These are phyloP conservation scores for Talaromyces funiculosus DNA, from an alignment of 2,329 filamentous ascomycete species.

Conservation along the genomic window DNA sequence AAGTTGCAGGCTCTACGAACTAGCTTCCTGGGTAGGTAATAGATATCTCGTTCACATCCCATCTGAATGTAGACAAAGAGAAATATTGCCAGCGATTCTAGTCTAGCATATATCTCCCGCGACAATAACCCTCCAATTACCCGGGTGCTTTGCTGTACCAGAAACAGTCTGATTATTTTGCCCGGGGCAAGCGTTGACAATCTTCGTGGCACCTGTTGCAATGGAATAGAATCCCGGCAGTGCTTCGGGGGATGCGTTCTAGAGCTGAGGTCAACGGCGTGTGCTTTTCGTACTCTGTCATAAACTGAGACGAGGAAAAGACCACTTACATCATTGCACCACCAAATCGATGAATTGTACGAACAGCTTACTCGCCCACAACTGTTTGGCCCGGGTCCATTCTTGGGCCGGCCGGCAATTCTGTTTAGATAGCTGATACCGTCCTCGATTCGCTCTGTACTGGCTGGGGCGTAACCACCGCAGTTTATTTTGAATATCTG, in stretches of 20 bases:
- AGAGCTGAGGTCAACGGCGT: not conserved
- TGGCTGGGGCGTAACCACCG: not conserved
- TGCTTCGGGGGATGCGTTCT: not conserved
- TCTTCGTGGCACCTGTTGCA: not conserved
- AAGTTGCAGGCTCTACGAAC: not conserved
- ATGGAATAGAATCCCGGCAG: not conserved
- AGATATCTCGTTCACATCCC: not conserved
- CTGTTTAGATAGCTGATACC: not conserved
- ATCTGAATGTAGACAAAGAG: not conserved
- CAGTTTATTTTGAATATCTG: not conserved
- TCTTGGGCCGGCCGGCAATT: not conserved
- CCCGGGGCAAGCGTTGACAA: not conserved
- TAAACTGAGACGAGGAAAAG: not conserved
- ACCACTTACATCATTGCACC: not conserved
- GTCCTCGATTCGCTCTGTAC: not conserved
- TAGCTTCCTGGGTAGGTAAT: not conserved
- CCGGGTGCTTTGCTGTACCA: not conserved
- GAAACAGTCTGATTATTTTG: not conserved
- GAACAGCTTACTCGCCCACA: not conserved
- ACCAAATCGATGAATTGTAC: not conserved
- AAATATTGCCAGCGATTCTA: constrained; percentile 9
- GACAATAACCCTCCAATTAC: not conserved
- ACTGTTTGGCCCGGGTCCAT: not conserved
- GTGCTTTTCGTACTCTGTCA: not conserved
- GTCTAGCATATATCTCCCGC: not conserved